Conservation (phyloP, 176 grass and related monocot genomes). For the Eleusine indica region DNA sequence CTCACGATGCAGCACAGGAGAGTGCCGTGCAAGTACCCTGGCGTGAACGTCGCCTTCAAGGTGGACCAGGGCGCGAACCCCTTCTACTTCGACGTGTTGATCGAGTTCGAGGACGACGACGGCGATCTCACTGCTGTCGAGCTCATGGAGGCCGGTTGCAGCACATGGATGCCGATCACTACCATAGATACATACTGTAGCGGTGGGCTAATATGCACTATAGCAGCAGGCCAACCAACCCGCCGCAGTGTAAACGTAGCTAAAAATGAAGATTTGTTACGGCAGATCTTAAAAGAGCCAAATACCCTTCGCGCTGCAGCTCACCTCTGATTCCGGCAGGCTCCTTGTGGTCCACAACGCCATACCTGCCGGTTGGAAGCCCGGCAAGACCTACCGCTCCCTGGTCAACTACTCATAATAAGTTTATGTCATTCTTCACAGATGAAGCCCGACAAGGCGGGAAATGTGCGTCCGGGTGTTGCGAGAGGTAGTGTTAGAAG, state of each 20-base stretch:
- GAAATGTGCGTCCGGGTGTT: constrained; percentile 48
- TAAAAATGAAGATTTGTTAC: too few relatives aligned
- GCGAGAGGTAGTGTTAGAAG: constrained; percentile 35
- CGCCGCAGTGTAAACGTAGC: too few relatives aligned
- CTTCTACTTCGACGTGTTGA: constrained; percentile 59
- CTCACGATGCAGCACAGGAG: constrained; percentile 61
- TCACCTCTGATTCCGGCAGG: constrained; percentile 64
- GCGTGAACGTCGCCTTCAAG: constrained; percentile 57
- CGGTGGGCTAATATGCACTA: too few relatives aligned
- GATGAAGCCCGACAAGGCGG: neutral
- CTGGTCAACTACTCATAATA: constrained; percentile 50
- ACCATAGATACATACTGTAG: too few relatives aligned
- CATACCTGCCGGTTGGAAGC: constrained; percentile 57
- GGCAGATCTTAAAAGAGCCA: too few relatives aligned
- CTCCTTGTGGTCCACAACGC: constrained; percentile 54
- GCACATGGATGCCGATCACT: constrained; percentile 46
- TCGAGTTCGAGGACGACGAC: constrained; percentile 82
- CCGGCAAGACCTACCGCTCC: constrained; percentile 59
- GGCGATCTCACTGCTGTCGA: constrained; percentile 62
- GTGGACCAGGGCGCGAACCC: constrained; percentile 70
- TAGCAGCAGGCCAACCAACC: too few relatives aligned
- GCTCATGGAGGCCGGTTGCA: constrained; percentile 51
- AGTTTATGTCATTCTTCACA: too few relatives aligned
- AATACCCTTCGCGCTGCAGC: constrained; percentile 55
- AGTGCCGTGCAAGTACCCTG: constrained; percentile 67